Evolutionary conservation across 176 grass and related monocot species (phyloP).

Genomic region (Cenchrus americanus): DNA sequence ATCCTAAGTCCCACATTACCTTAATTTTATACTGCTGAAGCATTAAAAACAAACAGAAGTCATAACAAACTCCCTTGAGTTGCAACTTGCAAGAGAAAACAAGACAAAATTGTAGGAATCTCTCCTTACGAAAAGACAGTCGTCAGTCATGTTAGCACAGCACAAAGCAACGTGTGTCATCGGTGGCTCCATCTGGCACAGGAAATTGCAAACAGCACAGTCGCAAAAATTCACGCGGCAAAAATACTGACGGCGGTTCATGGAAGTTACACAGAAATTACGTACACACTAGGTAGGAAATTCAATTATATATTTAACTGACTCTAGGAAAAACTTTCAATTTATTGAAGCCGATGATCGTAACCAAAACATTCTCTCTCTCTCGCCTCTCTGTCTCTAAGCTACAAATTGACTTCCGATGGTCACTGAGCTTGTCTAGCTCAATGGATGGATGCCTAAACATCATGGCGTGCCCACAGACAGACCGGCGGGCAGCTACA

Average conservation of each 20-base stretch:
- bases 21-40: background rate
- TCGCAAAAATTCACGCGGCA: background rate
- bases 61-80: background rate
- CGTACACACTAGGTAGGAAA: background rate
- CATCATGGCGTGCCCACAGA: too few relatives aligned
- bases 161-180: background rate
- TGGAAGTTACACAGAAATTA: background rate
- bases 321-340: background rate
- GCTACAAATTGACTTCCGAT: background rate
- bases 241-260: background rate
- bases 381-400: background rate
- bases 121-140: background rate
- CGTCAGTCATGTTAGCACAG: background rate
- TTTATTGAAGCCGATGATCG: background rate
- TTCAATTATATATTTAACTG: background rate
- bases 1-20: too few relatives aligned
- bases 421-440: background rate
- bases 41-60: background rate
- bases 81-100: background rate
- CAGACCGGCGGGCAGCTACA: slow-evolving; percentile 6
- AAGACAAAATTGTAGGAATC: slow-evolving; percentile 2
- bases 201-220: background rate
- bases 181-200: background rate
- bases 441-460: too few relatives aligned
- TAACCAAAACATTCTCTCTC: background rate